Base-by-base conservation (phyloP, 1,139 yeast species). In the Yamadazyma songkhlaensis region DNA sequence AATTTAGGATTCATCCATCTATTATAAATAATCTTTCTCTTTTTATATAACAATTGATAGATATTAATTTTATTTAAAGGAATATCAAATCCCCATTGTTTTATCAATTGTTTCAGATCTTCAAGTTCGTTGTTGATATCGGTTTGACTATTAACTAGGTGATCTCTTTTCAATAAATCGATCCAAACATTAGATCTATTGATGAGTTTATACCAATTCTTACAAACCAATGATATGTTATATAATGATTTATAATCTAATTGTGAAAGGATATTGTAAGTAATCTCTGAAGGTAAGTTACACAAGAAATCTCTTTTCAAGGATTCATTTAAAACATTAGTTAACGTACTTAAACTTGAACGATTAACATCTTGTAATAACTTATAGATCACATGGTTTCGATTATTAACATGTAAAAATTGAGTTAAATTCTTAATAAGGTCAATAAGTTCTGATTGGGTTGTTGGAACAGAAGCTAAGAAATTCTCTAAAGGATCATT, bases 1-100 rank as follows among this genome's bases (percentile, higher is more conserved):
- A 77, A 85, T 21, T 62, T 63, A 1, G 94, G 86, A 49, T 84
- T 77, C 78, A 82, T 84, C 98, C 98, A 92, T 55, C 94, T 77
- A 37, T 73, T 67, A 40, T 80, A 72, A 29, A 87, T 78, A n/a
- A 78, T 66, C 34, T 70, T 65, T 41, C 92, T 75, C 48, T 86
- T 76, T 40, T 84, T 77, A 62, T 82, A 85, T 34, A 84, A 64
- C 4, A 81, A 62, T 54, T 80, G 82, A 40, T 75, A 74, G 10
- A 57, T 38, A 40, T 66, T 67, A 14, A 60, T 42, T 7, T 45
- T 36, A 6, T 40, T 42, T n/a, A 47, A 44, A 6, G 45, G 31
- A 22, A 41, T 38, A 6, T 54, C 48, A 14, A 46, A 38, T 7
- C 57, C 57, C 63, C 75, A 71, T 36, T 68, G 72, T 20, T 50